Conservation (phyloP, 768 basidiomycete species). For the Podaxis sp. region DNA sequence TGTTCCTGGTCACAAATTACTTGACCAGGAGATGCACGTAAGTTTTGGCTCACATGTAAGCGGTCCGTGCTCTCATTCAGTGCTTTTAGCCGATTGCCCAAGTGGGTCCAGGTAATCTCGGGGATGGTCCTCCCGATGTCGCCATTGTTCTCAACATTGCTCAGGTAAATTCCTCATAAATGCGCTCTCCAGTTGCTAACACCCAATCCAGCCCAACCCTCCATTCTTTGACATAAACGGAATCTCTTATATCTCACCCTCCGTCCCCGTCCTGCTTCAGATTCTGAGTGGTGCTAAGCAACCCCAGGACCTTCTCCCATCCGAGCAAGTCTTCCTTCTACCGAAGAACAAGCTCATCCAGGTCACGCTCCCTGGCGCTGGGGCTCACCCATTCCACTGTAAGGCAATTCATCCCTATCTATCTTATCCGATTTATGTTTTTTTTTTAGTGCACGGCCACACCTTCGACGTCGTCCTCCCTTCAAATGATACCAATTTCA, state of each 20-base stretch:
- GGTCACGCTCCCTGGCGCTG: constrained; percentile 9
- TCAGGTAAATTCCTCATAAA: not conserved
- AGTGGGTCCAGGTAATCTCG: not conserved
- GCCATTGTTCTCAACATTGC: not conserved
- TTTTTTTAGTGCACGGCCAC: constrained; percentile 23
- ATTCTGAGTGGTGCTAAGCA: constrained; percentile 8
- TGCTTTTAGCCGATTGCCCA: constrained; percentile 17
- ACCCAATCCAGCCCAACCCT: constrained; percentile 8
- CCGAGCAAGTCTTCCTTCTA: constrained; percentile 6
- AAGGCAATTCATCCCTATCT: not conserved
- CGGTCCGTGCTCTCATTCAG: constrained; percentile 1
- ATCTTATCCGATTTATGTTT: not conserved
- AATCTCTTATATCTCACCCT: constrained; percentile 1
- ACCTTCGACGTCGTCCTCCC: constrained; percentile 23
- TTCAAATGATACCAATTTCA: constrained; percentile 3
- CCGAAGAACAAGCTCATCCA: constrained; percentile 5
- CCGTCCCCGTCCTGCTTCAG: constrained; percentile 11
- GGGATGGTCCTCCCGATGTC: constrained; percentile 12
- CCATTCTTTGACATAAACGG: constrained; percentile 13
- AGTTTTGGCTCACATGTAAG: not conserved
- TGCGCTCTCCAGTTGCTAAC: not conserved
- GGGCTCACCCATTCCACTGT: constrained; percentile 10
- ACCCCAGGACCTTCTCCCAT: constrained; percentile 8
- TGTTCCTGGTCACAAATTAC: constrained; percentile 17
- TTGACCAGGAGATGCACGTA: constrained; percentile 9